phyloP scores from a whole-genome alignment of 1,139 yeast genomes.

The Pichia sp. region DNA sequence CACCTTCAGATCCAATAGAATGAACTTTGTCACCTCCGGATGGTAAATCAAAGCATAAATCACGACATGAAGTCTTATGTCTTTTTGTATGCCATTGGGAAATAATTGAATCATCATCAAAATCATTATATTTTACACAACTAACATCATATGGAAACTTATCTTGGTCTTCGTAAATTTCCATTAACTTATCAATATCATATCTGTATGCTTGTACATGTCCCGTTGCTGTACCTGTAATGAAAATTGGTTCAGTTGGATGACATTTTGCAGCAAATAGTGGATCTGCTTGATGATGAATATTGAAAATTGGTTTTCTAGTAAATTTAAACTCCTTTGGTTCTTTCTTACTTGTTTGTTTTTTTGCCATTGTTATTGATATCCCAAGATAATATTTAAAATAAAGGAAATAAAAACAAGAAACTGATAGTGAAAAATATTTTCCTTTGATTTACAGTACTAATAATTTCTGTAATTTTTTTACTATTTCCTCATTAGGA shows the following conservation, averaged over 20 bases:
- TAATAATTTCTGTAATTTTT: too few relatives aligned
- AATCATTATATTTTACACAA: conserved; percentile 14
- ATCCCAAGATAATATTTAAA: too few relatives aligned
- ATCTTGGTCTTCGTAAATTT: conserved; percentile 17
- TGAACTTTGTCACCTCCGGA: conserved; percentile 47
- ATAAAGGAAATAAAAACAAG: too few relatives aligned
- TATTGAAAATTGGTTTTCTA: conserved; percentile 16
- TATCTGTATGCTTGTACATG: conserved; percentile 56
- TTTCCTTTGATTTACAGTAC: too few relatives aligned
- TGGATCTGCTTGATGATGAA: conserved; percentile 38
- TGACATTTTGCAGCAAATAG: conserved; percentile 76
- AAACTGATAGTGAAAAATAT: too few relatives aligned
- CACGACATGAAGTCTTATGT: conserved; percentile 85
- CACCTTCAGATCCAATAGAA: conserved; percentile 75
- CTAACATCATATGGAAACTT: conserved; percentile 17
- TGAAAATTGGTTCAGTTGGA: conserved; percentile 60
- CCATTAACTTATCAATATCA: conserved; percentile 42
- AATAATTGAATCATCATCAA: conserved; percentile 32
- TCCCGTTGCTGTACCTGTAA: conserved; percentile 77
- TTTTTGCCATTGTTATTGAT: conserved; percentile 9
- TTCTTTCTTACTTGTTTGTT: background rate
- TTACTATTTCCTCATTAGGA: too few relatives aligned
- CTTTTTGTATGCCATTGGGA: conserved; percentile 78
- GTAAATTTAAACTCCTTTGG: conserved; percentile 12
- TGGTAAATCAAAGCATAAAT: conserved; percentile 57